A percentile compares a stretch with the other conserved stretches of the same genome.
Conservation (phyloP, 2,329 filamentous ascomycete species). For the Raffaelea albimanens region DNA sequence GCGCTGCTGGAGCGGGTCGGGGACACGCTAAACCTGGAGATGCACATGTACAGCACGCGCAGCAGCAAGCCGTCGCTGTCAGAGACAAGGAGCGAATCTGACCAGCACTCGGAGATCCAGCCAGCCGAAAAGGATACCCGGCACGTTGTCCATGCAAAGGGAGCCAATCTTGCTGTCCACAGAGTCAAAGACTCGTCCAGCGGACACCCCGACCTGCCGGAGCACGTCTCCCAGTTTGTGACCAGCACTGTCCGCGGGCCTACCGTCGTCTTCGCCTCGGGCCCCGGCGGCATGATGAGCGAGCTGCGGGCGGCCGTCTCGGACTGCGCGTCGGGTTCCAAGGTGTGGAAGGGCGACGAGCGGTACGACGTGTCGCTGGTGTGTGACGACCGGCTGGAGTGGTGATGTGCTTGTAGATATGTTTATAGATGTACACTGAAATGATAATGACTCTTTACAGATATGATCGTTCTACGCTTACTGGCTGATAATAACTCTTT, state of each 20-base stretch:
- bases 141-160: conserved; percentile 5
- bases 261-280: conserved; percentile 50
- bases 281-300: conserved; percentile 50
- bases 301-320: conserved; percentile 47
- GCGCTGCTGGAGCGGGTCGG: conserved; percentile 32
- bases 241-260: conserved; percentile 34
- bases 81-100: conserved; percentile 16
- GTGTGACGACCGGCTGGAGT: conserved; percentile 52
- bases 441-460: too few species aligned
- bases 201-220: conserved; percentile 33
- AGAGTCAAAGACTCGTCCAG: too few species aligned
- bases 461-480: too few species aligned
- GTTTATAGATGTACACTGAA: too few species aligned
- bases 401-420: conserved; percentile 8
- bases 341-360: conserved; percentile 49
- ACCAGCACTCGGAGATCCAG: conserved; percentile 17
- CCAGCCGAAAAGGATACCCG: conserved; percentile 14
- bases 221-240: conserved; percentile 39
- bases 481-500: too few species aligned
- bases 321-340: conserved; percentile 36
- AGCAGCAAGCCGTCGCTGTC: conserved; percentile 22
- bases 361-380: conserved; percentile 45
- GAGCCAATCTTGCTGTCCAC: too few species aligned
- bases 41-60: conserved; percentile 52
- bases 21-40: conserved; percentile 29